Evolutionary conservation across 2,329 filamentous ascomycete species (phyloP).

Genomic region (Neonectria ditissima): DNA sequence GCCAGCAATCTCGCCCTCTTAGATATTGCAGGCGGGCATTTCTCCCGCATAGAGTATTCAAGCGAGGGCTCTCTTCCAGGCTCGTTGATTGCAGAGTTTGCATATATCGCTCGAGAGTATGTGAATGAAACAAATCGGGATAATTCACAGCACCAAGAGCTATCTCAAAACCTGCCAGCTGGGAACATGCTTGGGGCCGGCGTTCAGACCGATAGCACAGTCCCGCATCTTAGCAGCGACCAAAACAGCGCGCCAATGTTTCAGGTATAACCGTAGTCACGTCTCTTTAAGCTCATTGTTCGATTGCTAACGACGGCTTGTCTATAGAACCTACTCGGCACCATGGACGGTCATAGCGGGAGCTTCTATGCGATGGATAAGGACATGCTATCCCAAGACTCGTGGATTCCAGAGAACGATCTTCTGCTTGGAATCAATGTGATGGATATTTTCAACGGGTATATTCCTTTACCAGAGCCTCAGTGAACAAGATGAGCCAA

Average conservation of each 20-base stretch:
- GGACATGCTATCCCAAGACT: constrained; percentile 25
- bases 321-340: neutral
- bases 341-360: constrained; percentile 6
- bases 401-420: constrained; percentile 34
- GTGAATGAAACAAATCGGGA: constrained; percentile 26
- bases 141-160: neutral
- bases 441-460: constrained; percentile 40
- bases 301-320: neutral
- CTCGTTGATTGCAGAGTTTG: constrained; percentile 36
- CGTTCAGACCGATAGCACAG: neutral
- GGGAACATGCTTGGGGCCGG: neutral
- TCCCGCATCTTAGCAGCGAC: neutral
- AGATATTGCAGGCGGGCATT: constrained; percentile 38
- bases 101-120: constrained; percentile 39
- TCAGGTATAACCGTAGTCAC: neutral
- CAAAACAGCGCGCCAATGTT: constrained; percentile 5
- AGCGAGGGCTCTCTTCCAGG: constrained; percentile 32
- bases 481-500: neutral
- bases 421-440: constrained; percentile 37
- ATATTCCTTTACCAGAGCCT: constrained; percentile 16
- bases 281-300: neutral
- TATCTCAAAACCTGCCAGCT: neutral
- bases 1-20: constrained; percentile 35
- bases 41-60: constrained; percentile 36
- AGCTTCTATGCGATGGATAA: constrained; percentile 12